phyloP scores from a whole-genome alignment of 129 eudicot genomes.

The Cynara cardunculus region DNA sequence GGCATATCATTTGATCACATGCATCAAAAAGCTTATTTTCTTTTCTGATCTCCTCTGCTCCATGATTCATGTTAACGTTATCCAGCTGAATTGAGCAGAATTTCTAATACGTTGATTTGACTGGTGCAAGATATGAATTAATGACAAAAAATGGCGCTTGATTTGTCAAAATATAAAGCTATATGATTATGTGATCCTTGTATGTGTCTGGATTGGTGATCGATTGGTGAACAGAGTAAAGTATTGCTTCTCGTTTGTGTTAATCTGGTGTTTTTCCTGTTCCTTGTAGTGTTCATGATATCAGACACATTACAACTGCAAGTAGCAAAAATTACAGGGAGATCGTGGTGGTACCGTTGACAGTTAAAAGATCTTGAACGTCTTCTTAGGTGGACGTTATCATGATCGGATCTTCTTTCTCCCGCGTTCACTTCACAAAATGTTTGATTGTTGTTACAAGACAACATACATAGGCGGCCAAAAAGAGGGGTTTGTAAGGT shows the following conservation, averaged over 20 bases:
- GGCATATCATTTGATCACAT: background rate
- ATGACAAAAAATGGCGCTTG: background rate
- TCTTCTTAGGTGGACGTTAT: background rate
- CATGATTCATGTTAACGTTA: background rate
- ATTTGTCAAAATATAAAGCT: slow-evolving; percentile 12
- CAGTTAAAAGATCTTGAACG: background rate
- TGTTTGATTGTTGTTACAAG: slow-evolving; percentile 35
- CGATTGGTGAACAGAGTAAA: background rate
- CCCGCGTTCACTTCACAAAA: slow-evolving; percentile 15
- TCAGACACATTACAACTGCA: slow-evolving; percentile 5
- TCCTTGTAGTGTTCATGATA: background rate
- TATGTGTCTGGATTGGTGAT: background rate
- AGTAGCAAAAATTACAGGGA: background rate
- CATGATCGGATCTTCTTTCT: slow-evolving; percentile 18
- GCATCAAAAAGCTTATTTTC: background rate
- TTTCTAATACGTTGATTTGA: background rate
- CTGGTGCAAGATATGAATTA: background rate
- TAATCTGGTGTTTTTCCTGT: background rate
- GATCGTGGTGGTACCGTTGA: background rate
- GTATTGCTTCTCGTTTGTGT: background rate
- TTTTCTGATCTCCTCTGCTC: background rate
- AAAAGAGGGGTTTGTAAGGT: slow-evolving; percentile 64
- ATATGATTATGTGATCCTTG: background rate
- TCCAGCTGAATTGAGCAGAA: slow-evolving; percentile 5
- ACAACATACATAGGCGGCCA: slow-evolving; percentile 46